Base-by-base conservation (phyloP, 768 basidiomycete genomes). In the Boletus tomentosulus region DNA sequence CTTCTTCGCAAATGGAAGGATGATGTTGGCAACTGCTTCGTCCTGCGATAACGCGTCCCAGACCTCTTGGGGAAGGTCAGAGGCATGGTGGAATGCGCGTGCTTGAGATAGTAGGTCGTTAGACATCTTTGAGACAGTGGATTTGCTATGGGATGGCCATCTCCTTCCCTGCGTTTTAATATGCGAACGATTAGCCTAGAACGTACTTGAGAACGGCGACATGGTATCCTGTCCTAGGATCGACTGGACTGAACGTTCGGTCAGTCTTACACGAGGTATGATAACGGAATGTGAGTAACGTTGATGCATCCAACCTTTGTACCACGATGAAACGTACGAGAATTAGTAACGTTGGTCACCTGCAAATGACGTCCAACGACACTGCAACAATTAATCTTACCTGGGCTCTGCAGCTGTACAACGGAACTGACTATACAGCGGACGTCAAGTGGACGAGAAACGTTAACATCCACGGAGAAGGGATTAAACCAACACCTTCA, bases 1-100 rank as follows among this genome's bases (percentile, higher is more conserved):
- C 57, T 72, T 74, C 44, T 44, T 57, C 1, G 75, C 76, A 30
- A 72, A 72, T 0, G 79, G 71, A 15, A 72, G 65, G 15, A 80
- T 61, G 46, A 76, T 56, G 51, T 81, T 80, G 3, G 76, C 68
- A 6, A 62, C 50, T 0, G 60, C 62, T 37, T 76, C 71, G 11
- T 71, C 53, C 6, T 47, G 56, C 2, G 19, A 41, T 12, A 80
- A 53, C 1, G 62, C 58, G 3, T 51, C 52, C 70, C 73, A 72
- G 2, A 74, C 71, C 1, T 57, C 35, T 1, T 39, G 4, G 1
- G 60, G 38, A 10, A 79, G 30, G 9, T 58, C 55, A 1, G 47
- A 7, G 6, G 59, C 49, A 8, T 48, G 28, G 6, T 6, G 48
- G 53, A 48, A 62, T 3, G 51, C 9, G 10, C 13, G 12, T 22